Evolutionary conservation across 352 stramenopile genomes (phyloP), one percentile per base, ranked within the genome.

Genomic region (Pythium guiyangense): DNA sequence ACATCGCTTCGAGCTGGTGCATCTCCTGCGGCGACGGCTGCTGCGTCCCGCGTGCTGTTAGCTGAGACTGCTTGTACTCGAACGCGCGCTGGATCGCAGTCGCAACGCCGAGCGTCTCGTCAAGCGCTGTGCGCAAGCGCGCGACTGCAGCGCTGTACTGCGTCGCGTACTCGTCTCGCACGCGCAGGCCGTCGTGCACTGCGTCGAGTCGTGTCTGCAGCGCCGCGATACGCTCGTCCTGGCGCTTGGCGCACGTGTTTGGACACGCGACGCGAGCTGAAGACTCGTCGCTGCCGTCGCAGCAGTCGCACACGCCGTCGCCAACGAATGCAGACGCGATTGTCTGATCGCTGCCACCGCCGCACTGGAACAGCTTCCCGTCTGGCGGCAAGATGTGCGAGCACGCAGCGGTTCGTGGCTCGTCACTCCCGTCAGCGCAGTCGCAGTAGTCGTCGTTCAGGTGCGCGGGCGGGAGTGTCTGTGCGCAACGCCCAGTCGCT

Each of bases 291-390:
- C 83, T 90, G 25, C 96, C 97, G 74, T 99, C 96, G 68, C 97
- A 99, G 66, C 97, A 99, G 80, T 99, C 97, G 65, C 97, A 99
- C 46, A 99, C 82, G n/a, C 86, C 88, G 67, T 99, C 97, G 12
- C 75, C 47, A 1, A 99, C 64, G 45, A 90, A 80, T 0, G 73
- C 84, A 5, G 76, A 35, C 0, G 88, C 66, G 8, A 90, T 42
- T 3, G 6, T 8, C 45, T 52, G 26, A 43, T 81, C 70, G 10
- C 60, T 63, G 4, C 70, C 67, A 4, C 42, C 20, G 42, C 37
- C 62, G 52, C 73, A 87, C 20, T 69, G 66, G 53, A 84, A 88
- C n/a, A 34, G 29, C 29, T 34, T 3, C 29, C 3, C 3, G 3
- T 40, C 49, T 54, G 10, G 29, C 6, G 56, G 15, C 17, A 79